These are phyloP conservation scores for Warburgia ugandensis DNA, from an alignment of 164 flowering plant species.

Conservation along the genomic window DNA sequence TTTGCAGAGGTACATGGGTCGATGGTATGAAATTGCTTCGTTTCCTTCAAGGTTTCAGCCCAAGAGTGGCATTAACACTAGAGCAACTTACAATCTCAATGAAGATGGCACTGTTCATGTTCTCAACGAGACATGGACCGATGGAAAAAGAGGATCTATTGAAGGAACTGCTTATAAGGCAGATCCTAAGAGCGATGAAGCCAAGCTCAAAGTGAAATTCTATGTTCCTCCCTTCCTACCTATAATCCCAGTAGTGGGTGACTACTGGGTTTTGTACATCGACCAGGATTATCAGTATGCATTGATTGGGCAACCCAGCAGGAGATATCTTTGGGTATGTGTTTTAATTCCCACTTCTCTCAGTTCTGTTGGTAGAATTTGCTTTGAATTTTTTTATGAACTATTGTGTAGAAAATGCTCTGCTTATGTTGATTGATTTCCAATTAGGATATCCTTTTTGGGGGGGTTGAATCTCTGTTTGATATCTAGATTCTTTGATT, in stretches of 20 bases:
- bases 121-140: constrained; percentile 73
- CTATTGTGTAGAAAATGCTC: no score
- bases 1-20: constrained; percentile 69
- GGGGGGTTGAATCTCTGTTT: no score
- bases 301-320: constrained; percentile 65
- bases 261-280: constrained; percentile 82
- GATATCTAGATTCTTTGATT: no score
- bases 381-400: neutral
- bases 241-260: constrained; percentile 74
- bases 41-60: constrained; percentile 78
- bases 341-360: neutral
- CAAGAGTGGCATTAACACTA: constrained; percentile 57
- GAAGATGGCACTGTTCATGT: constrained; percentile 76
- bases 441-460: no score
- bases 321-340: constrained; percentile 80
- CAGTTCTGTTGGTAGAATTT: neutral
- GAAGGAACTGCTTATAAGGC: constrained; percentile 86
- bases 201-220: constrained; percentile 90
- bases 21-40: constrained; percentile 96
- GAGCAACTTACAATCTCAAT: constrained; percentile 78
- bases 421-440: no score
- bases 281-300: constrained; percentile 77
- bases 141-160: constrained; percentile 63
- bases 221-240: constrained; percentile 89
- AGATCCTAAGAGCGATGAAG: constrained; percentile 74